phyloP scores from a whole-genome alignment of 805 yeast genomes.

The Kazachstania africana region DNA sequence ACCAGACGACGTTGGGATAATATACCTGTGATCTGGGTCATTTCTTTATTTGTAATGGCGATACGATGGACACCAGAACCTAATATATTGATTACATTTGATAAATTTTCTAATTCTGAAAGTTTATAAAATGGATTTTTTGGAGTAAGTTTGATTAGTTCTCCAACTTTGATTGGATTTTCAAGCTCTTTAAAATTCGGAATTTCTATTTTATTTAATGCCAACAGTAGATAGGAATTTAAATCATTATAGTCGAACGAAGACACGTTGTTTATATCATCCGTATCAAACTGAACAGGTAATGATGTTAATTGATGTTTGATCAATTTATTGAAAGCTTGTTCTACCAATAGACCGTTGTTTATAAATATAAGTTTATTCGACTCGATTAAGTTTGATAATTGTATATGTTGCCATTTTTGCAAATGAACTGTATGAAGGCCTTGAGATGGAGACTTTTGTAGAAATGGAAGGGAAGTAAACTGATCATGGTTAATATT shows the following conservation, averaged over 20 bases:
- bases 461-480: constrained; percentile 1
- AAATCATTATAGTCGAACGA: constrained; percentile 68
- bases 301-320: constrained; percentile 67
- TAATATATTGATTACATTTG: constrained; percentile 67
- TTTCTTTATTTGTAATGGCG: constrained; percentile 48
- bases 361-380: constrained; percentile 64
- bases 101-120: constrained; percentile 53
- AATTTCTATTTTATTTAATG: constrained; percentile 54
- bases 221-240: constrained; percentile 71
- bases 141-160: constrained; percentile 70
- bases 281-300: constrained; percentile 47
- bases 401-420: constrained; percentile 60
- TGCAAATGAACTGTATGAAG: constrained; percentile 18
- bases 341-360: constrained; percentile 60
- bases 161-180: constrained; percentile 77
- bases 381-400: constrained; percentile 62
- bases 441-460: constrained; percentile 18
- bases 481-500: neutral
- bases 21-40: constrained; percentile 58
- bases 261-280: constrained; percentile 36
- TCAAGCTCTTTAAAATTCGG: constrained; percentile 43
- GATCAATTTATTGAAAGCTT: constrained; percentile 70
- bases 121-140: constrained; percentile 81
- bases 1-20: constrained; percentile 83
- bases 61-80: constrained; percentile 92